Evolutionary conservation across 257 asterid genomes (phyloP).

Genomic region (Solanum tacnaense): DNA sequence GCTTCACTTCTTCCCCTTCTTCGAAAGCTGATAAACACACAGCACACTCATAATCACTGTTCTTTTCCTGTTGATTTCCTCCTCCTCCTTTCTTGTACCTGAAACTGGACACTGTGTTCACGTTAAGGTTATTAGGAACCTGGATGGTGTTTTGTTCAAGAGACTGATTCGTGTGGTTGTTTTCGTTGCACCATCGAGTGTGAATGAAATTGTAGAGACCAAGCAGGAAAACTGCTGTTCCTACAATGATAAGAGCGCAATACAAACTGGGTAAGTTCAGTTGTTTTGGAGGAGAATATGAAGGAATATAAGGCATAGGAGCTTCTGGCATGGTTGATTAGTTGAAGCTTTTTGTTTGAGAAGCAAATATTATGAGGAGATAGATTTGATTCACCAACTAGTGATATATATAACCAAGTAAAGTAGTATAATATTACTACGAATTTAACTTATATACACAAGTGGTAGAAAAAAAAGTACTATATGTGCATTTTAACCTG

Average conservation of each 20-base stretch:
- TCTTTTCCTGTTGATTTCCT: neutral
- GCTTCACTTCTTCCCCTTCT: slow-evolving; percentile 53
- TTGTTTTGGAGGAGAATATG: slow-evolving; percentile 2
- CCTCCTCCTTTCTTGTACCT: slow-evolving; percentile 33
- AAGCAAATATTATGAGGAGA: neutral
- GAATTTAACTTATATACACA: neutral
- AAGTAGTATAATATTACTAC: neutral
- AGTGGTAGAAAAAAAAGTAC: neutral
- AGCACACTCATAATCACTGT: slow-evolving; percentile 26
- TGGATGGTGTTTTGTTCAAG: neutral
- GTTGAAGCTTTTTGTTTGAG: neutral
- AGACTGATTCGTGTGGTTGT: neutral
- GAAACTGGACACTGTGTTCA: slow-evolving; percentile 27
- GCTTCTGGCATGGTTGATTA: slow-evolving; percentile 5
- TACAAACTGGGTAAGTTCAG: slow-evolving; percentile 11
- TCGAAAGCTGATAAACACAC: slow-evolving; percentile 65
- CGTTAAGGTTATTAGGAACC: neutral
- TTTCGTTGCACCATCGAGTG: slow-evolving; percentile 20
- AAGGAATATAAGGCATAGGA: neutral
- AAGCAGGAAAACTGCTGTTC: slow-evolving; percentile 10
- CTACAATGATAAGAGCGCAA: slow-evolving; percentile 17
- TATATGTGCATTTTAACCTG: neutral
- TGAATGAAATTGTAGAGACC: slow-evolving; percentile 14
- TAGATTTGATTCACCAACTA: neutral
- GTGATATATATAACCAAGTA: neutral